Base-by-base conservation (phyloP, 768 basidiomycete species). In the Termitomyces sp. region DNA sequence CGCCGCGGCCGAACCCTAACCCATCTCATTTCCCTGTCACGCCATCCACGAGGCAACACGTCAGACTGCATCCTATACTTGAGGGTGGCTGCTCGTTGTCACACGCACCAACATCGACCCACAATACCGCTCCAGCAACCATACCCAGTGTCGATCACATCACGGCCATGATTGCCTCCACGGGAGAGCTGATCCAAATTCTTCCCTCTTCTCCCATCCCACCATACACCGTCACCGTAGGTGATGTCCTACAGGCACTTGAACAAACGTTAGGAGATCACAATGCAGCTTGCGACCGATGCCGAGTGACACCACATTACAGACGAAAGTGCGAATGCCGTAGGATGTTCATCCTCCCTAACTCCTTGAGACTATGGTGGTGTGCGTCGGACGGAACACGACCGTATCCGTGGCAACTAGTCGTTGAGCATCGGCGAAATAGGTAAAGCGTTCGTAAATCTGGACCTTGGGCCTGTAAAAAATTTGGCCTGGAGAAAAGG, bases 371-470 rank as follows among this genome's bases (percentile, higher is more conserved):
- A 34, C 12, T 64, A 4, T 40, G 46, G 63, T 60, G 60, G 63
- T 55, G 56, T 15, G 48, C 40, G 20, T 52, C 48, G 20, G 47
- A 54, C 14, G 63, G 42, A 25, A 38, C 52, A 20, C 36, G 32
- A 43, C 51, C 15, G 8, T 52, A 57, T 42, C 63, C 63, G 36
- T 63, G 63, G 59, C 63, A 60, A 50, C 59, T 63, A 15, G 50
- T 63, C 29, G 56, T 60, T 34, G 45, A 47, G 54, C 55, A 43
- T 37, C 32, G 57, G 5, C 17, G 17, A 14, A 37, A 47, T 32
- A 59, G 51, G 15, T 34, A 40, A 32, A 32, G 11, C 29, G 12
- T 32, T 38, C 14, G 15, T 11, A 7, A 25, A 29, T 31, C 5
- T 57, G 36, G 25, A 42, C 54, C 54, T n/a, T 47, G 20, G 32